These are phyloP conservation scores for Sclerotinia minor DNA, from an alignment of 2,329 filamentous ascomycete species.

Conservation along the genomic window DNA sequence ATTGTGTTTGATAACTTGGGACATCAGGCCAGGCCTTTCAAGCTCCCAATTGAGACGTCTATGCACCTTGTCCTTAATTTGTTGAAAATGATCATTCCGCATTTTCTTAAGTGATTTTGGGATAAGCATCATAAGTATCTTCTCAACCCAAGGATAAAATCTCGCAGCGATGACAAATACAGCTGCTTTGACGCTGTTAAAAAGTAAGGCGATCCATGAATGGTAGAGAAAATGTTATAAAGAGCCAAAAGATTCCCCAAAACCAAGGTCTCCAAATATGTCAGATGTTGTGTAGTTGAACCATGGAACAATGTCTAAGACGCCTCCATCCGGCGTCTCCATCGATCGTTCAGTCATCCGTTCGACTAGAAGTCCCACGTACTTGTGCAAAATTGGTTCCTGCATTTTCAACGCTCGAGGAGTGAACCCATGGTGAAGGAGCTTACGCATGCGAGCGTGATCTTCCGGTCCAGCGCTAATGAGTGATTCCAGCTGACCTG, in stretches of 20 bases:
- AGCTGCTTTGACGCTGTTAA: constrained; percentile 26
- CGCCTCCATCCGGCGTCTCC: constrained; percentile 6
- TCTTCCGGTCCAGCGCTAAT: background rate
- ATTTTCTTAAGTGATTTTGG: constrained; percentile 10
- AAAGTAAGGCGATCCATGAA: constrained; percentile 17
- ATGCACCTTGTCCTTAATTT: constrained; percentile 6
- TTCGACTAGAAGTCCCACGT: constrained; percentile 20
- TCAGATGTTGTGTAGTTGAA: constrained; percentile 44
- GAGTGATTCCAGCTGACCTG: background rate
- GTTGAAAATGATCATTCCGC: constrained; percentile 2
- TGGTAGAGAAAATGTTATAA: constrained; percentile 31
- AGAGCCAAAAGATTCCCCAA: constrained; percentile 46
- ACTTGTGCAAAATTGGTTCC: constrained; percentile 31
- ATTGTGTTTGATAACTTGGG: constrained; percentile 10
- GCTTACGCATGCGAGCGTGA: constrained; percentile 37
- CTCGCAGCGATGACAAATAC: constrained; percentile 17
- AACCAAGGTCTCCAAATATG: constrained; percentile 47
- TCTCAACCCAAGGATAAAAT: constrained; percentile 9
- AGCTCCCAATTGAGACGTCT: constrained; percentile 9
- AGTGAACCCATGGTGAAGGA: constrained; percentile 40
- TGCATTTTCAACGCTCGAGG: constrained; percentile 39
- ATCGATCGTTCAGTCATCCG: background rate
- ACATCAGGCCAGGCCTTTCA: constrained; percentile 6
- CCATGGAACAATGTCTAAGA: constrained; percentile 41
- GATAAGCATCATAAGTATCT: background rate